phyloP scores from a whole-genome alignment of 208 protist genomes.

The Tritrichomonas musculus region DNA sequence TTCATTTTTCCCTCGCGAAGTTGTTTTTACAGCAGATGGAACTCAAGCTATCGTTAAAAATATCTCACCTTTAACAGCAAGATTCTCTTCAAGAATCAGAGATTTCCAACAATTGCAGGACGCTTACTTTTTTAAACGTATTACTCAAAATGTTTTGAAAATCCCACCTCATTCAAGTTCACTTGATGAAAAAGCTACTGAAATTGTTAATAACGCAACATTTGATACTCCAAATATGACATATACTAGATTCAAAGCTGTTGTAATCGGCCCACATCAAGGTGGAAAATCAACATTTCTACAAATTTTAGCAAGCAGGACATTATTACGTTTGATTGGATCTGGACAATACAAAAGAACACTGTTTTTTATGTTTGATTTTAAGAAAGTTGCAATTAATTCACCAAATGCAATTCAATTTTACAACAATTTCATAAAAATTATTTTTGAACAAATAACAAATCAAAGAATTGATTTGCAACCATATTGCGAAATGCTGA shows the following conservation, averaged over 20 bases:
- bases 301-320: neutral
- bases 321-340: neutral
- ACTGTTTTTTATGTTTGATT: neutral
- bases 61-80: no score
- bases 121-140: no score
- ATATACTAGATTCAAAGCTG: neutral
- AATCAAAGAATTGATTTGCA: neutral
- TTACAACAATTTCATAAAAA: neutral
- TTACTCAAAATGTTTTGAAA: no score
- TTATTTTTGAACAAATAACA: neutral
- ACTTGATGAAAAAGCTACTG: no score
- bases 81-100: no score
- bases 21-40: no score
- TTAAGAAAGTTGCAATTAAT: neutral
- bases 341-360: neutral
- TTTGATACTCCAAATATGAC: no score
- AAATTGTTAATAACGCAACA: no score
- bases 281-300: slow-evolving; percentile 8
- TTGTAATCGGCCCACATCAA: neutral
- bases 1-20: no score
- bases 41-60: no score
- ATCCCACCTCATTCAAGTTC: no score
- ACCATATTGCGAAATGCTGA: neutral
- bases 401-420: neutral
- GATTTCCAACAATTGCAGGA: no score